Base-by-base conservation (phyloP, 2,329 filamentous ascomycete genomes). In the Phaeosphaeria sp. region DNA sequence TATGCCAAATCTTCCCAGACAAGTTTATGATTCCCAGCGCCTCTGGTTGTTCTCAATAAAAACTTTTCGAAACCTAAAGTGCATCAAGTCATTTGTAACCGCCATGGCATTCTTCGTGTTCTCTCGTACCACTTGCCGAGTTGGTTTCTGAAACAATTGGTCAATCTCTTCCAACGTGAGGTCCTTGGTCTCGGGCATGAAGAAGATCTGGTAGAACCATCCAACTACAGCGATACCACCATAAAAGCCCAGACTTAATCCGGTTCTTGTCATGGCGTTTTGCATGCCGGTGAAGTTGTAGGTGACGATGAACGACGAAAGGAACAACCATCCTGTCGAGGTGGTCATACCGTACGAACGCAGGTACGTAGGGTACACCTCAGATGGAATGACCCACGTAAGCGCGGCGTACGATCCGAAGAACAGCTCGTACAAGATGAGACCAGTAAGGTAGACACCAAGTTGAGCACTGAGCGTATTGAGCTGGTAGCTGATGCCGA, bases 161-260 rank as follows among this genome's bases (percentile, higher is more conserved):
- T 91, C 89, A 58, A 91, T 90, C 75, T 91, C 89, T 76, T 91
- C 89, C 0, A 91, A 83, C 1, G 85, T 85, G 73, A 80, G 80
- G 72, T 88, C 85, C 80, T 90, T 90, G 2, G 89, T 91, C 80
- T 91, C 88, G 0, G 88, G 89, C 89, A 91, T 91, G 77, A 91
- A 91, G 50, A 91, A 72, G 47, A 91, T 80, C 77, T 91, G 89
- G 74, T 91, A 91, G 65, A 90, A 79, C 84, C 88, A 90, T 13
- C 88, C 89, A 0, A 91, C 10, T 0, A 89, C 82, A 0, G 89
- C 89, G 53, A 91, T 91, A 17, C 89, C 89, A 4, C 89, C 89
- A 72, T 90, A 92, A 77, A 92, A 91, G 2, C 89, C 89, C 0
- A 91, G 82, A 0, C 85, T 81, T 0, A 91, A 79, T 10, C 89